Evolutionary conservation across 2,329 filamentous ascomycete species (phyloP).

Genomic region (Botrytis cinerea): DNA sequence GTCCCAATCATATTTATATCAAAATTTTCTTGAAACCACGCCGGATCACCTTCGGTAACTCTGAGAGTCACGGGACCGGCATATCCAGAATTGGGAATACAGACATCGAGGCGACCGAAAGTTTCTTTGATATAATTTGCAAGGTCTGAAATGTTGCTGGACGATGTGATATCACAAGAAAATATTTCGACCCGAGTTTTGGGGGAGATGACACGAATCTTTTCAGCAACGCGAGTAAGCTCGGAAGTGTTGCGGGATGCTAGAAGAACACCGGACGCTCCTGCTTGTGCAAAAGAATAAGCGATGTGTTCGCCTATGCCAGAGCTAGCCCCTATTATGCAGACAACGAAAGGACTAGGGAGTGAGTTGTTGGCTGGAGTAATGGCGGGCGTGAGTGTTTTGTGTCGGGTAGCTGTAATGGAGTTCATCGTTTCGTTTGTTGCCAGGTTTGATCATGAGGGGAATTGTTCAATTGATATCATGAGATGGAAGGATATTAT

Average conservation of each 20-base stretch:
- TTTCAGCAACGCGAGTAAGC: constrained; percentile 11
- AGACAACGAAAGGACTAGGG: constrained; percentile 8
- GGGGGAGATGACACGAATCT: not conserved
- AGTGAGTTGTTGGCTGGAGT: constrained; percentile 18
- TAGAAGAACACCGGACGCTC: constrained; percentile 20
- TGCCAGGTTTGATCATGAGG: not conserved
- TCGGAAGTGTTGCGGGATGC: constrained; percentile 7
- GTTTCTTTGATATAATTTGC: not conserved
- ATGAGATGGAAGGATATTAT: not conserved
- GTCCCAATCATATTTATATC: constrained; percentile 19
- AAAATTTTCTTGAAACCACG: constrained; percentile 18
- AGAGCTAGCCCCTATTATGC: constrained; percentile 24
- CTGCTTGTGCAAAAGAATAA: constrained; percentile 20
- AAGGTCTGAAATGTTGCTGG: not conserved
- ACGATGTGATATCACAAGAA: constrained; percentile 15
- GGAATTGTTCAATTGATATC: not conserved
- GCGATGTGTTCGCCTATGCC: constrained; percentile 26
- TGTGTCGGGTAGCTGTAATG: constrained; percentile 11
- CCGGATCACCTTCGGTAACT: constrained; percentile 18
- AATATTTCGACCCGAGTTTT: not conserved
- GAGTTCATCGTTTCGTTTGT: constrained; percentile 3
- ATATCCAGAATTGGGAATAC: constrained; percentile 25
- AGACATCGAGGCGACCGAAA: constrained; percentile 21
- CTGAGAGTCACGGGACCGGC: constrained; percentile 20
- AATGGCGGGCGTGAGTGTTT: constrained; percentile 6